Evolutionary conservation across 2,329 filamentous ascomycete genomes (phyloP), one percentile per base, ranked within the genome.

Genomic region (Sarocladiaceae sp.): DNA sequence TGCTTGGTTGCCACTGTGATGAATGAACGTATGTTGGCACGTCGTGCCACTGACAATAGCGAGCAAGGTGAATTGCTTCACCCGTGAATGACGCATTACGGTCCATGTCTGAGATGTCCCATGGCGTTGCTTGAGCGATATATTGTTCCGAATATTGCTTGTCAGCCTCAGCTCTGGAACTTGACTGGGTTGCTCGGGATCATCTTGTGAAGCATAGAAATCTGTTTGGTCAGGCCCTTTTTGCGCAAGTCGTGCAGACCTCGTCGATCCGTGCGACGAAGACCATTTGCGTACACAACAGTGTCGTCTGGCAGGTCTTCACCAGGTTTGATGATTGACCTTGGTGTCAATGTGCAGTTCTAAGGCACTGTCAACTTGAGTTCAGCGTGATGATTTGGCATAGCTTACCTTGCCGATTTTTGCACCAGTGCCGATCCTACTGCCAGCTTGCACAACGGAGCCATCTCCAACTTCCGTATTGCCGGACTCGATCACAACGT

Each of bases 331-430:
- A 91, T 71, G 23, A 76, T 72, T 22, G 80, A 84, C 54, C 81
- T 75, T 0, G 87, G 78, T 7, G 87, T 85, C 50, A 92, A 75
- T 20, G 86, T 90, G 60, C 86, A 87, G 63, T 90, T 80, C 76
- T 86, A 64, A 3, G 71, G 59, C 2, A 58, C n/a, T n/a, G n/a
- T n/a, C n/a, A n/a, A n/a, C n/a, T n/a, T n/a, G n/a, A n/a, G n/a
- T n/a, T 62, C 11, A 66, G 67, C 29, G 54, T 55, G 18, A 33
- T 6, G 33, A 48, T 17, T 10, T 12, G 12, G 23, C 44, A 31
- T 12, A n/a, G 18, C 70, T 54, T 65, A 86, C 83, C 76, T 82
- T 83, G 51, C 84, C 84, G 46, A 87, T 71, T 28, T 76, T 73
- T 15, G 82, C 82, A 2, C 83, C 82, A 50, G 75, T 77, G 23